These are phyloP conservation scores for Boletus reticulatus DNA, from an alignment of 768 basidiomycete genomes.

Conservation along the genomic window DNA sequence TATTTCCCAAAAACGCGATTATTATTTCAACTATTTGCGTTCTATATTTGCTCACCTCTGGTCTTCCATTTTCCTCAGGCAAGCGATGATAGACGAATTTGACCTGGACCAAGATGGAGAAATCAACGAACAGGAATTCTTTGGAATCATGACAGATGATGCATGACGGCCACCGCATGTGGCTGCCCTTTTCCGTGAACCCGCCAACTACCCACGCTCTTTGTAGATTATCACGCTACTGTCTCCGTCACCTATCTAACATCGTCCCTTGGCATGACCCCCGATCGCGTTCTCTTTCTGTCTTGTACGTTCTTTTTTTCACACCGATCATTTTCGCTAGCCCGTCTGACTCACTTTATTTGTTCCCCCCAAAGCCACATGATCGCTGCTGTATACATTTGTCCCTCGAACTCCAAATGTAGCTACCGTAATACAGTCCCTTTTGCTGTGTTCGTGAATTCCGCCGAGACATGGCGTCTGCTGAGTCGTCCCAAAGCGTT, in stretches of 20 bases:
- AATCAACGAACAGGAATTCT: constrained; percentile 95
- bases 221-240: constrained; percentile 8
- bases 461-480: constrained; percentile 16
- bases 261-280: constrained; percentile 17
- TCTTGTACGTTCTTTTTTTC: constrained; percentile 22
- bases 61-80: constrained; percentile 49
- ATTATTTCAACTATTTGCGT: constrained; percentile 8
- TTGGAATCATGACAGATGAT: constrained; percentile 96
- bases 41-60: constrained; percentile 32
- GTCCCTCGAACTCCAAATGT: constrained; percentile 11
- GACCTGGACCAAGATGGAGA: constrained; percentile 98
- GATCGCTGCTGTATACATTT: constrained; percentile 24
- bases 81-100: constrained; percentile 99
- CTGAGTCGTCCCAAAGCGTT: background rate
- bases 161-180: constrained; percentile 38
- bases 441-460: constrained; percentile 1
- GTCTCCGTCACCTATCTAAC: constrained; percentile 12
- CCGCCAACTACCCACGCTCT: constrained; percentile 1
- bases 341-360: constrained; percentile 15
- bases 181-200: background rate
- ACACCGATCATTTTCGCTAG: constrained; percentile 16
- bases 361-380: constrained; percentile 15
- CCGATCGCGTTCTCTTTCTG: constrained; percentile 16
- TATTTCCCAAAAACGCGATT: constrained; percentile 16
- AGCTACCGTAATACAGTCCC: constrained; percentile 17